Base-by-base conservation (phyloP, 108 stramenopile genomes). In the Stephanodiscus minutulus region DNA sequence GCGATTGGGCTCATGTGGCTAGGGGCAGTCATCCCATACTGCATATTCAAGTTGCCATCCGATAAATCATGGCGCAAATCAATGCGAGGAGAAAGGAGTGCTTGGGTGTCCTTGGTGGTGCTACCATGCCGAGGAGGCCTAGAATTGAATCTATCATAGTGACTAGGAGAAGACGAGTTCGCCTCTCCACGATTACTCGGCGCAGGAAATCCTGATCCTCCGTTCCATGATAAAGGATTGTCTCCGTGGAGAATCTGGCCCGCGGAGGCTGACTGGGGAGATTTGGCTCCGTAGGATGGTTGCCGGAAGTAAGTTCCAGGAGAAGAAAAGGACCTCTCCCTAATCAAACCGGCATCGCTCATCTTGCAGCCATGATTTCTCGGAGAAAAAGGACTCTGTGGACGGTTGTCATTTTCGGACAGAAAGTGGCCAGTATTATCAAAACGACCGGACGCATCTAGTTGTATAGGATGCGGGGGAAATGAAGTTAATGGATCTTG, bases 41-140 rank as follows among this genome's bases (percentile, higher is more conserved):
- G 56, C 39, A 65, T 64, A 62, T 74, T 70, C 18, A 74, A 81
- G 48, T 49, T 81, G 4, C 77, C 77, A 43, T 78, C 77, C 8
- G 77, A 78, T 4, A 47, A 24, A 50, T 25, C 61, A 39, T 78
- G 66, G 6, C 64, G 77, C 35, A 61, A 25, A 11, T 72, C 64
- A 49, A 61, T 39, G 44, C 68, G 44, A 29, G 61, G 52, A 43
- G 79, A 74, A 11, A 50, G 67, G 33, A 61, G 41, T 17, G 59
- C 58, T 37, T 60, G 60, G 59, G 60, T 39, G 49, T 60, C 57
- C 50, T 60, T 81, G 13, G 53, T 70, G 2, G 43, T 70, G 8
- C 58, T 55, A 25, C 73, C 62, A 46, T 81, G 73, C 9, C 79
- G 79, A 46, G 79, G 79, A 10, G 79, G 79, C 25, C 79, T 69